A percentile compares a stretch with the other conserved stretches of the same genome.
Evolutionary conservation across 176 grass and related monocot species (phyloP).

Genomic region (Miscanthus lutarioriparius): DNA sequence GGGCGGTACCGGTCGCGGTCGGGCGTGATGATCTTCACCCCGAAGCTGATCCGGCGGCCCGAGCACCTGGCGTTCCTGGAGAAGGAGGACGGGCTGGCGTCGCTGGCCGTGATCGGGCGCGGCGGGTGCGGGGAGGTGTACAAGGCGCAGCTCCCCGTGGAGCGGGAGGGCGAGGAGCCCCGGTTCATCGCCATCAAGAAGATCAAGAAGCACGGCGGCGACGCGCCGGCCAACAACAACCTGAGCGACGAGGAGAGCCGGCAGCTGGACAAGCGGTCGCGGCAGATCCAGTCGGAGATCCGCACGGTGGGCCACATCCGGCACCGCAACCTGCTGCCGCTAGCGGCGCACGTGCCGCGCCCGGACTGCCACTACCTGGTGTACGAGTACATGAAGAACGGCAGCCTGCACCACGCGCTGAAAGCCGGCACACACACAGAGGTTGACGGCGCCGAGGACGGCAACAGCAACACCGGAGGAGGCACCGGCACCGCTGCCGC

Average conservation of each 20-base stretch:
- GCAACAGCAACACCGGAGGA: background rate
- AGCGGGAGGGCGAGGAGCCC: conserved; percentile 6
- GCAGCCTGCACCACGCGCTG: conserved; percentile 65
- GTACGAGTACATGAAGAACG: conserved; percentile 92
- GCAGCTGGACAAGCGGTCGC: conserved; percentile 61
- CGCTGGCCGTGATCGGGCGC: conserved; percentile 65
- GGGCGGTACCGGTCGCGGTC: conserved; percentile 41
- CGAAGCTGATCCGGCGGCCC: conserved; percentile 54
- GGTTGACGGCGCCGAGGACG: background rate
- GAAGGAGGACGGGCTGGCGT: conserved; percentile 54
- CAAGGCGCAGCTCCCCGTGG: conserved; percentile 51
- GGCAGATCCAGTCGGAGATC: conserved; percentile 93
- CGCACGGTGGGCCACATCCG: conserved; percentile 75
- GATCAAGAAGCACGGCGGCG: conserved; percentile 39
- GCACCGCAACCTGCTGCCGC: conserved; percentile 78
- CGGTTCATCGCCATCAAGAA: conserved; percentile 76
- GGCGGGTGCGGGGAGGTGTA: conserved; percentile 91
- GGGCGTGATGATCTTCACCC: conserved; percentile 66
- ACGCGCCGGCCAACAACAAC: conserved; percentile 26
- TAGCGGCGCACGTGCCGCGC: conserved; percentile 65
- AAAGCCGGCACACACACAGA: background rate
- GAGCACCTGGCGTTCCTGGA: conserved; percentile 79
- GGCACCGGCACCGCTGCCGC: background rate
- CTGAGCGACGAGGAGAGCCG: conserved; percentile 62
- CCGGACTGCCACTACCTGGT: conserved; percentile 84